Base-by-base conservation (phyloP, 352 stramenopile genomes). In the Globisporangium spinosum region DNA sequence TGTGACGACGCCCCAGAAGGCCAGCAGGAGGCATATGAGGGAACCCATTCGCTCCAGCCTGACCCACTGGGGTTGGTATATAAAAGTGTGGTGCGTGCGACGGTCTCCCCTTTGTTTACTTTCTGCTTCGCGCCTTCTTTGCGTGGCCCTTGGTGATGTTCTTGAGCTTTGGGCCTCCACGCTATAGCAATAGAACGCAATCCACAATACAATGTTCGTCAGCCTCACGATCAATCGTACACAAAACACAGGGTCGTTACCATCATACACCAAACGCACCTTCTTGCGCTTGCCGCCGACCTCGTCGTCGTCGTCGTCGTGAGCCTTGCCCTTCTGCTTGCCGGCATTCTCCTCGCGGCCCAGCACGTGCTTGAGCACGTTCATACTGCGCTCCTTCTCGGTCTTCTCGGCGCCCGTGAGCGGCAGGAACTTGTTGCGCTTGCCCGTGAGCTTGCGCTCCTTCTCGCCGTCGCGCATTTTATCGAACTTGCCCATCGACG, bases 401-500 rank as follows among this genome's bases (percentile, higher is more conserved):
- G 78, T 90, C 20, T 73, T 70, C 68, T 94, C 87, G 1, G 82
- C 76, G 22, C 87, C 87, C 13, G 83, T 90, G 5, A 87, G 74
- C 10, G 82, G 82, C 76, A 93, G 69, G 70, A 94, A 94, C 62
- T 89, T 80, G 72, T 93, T 93, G 68, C 87, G 85, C 71, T 94
- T 94, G 69, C 87, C 87, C 70, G 85, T 90, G 34, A 88, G 70
- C 78, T 95, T 97, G 67, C 90, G 83, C 72, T 98, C 90, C 17
- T 84, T 85, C 79, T 98, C 95, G 49, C 93, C 94, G 49, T 96
- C 80, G 49, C 91, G 78, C 87, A 96, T 95, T 71, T 96, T 94
- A 78, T 98, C 94, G 75, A 98, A 98, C 68, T 96, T 97, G 66
- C 95, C 95, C 74, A 98, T 89, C 1, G 91, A 98, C 20, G 95